Conservation (phyloP, 768 basidiomycete genomes). For the Collybiopsis confluens region DNA sequence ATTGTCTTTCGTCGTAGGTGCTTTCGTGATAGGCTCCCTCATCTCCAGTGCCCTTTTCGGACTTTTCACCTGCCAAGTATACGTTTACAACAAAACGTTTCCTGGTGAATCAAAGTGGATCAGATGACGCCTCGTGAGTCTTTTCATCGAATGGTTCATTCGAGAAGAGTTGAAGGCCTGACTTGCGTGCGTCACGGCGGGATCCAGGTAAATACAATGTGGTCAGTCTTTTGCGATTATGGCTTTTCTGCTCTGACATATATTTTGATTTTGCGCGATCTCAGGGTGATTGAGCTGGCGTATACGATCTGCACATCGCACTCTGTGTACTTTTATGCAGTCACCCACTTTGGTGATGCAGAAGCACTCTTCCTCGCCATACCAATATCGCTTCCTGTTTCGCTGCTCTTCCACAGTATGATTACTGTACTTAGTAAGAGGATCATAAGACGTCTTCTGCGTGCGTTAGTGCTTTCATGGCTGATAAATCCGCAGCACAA, state of each 20-base stretch:
- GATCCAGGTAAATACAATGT: not conserved
- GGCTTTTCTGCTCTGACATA: not conserved
- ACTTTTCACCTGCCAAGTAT: slow-evolving; percentile 6
- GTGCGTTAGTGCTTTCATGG: too few relatives aligned
- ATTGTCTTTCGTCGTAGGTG: slow-evolving; percentile 4
- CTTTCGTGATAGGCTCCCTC: slow-evolving; percentile 5
- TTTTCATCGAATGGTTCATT: too few relatives aligned
- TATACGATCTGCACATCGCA: not conserved
- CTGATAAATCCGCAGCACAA: not conserved
- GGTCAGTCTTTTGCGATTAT: not conserved
- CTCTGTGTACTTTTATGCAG: not conserved
- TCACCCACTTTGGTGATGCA: not conserved
- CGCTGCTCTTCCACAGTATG: not conserved
- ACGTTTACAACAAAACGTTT: slow-evolving; percentile 8
- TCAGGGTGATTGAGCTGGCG: not conserved
- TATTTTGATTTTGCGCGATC: not conserved
- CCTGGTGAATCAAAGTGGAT: not conserved
- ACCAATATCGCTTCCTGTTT: too few relatives aligned
- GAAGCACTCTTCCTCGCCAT: not conserved
- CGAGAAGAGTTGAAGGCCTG: too few relatives aligned
- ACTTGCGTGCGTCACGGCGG: too few relatives aligned
- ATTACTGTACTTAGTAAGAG: not conserved
- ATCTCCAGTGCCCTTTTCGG: slow-evolving; percentile 9
- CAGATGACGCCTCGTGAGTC: slow-evolving; percentile 2
- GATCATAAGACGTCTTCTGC: not conserved